Conservation (phyloP, 345 rosid genomes). For the Adansonia digitata region DNA sequence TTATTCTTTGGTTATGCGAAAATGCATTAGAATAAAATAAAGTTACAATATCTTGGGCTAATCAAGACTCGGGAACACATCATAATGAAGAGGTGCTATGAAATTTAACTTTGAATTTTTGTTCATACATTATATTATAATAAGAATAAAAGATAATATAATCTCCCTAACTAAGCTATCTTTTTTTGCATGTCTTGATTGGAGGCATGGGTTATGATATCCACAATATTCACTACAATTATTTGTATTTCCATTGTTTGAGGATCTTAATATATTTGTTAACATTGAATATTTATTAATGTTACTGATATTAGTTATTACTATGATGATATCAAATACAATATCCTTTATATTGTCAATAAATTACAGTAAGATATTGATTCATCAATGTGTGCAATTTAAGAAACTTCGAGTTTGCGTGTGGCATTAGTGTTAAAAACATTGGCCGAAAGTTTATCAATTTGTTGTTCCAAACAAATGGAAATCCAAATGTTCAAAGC, state of each 20-base stretch:
- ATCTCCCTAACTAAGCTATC: not conserved
- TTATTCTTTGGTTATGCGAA: not conserved
- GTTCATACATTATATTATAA: not conserved
- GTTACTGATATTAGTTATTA: not conserved
- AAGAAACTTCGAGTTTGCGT: not conserved
- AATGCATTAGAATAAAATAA: not conserved
- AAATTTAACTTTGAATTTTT: too few species aligned
- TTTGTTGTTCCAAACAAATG: too few species aligned
- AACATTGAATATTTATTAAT: not conserved
- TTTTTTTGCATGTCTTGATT: not conserved
- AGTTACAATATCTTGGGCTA: not conserved
- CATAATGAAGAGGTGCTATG: not conserved
- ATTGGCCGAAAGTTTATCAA: not conserved
- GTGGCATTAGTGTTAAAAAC: not conserved
- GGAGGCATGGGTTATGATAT: not conserved
- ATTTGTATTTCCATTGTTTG: not conserved
- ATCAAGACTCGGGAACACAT: not conserved
- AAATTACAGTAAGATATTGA: not conserved
- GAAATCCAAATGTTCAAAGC: not conserved
- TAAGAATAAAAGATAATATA: not conserved
- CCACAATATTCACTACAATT: not conserved
- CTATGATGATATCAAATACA: not conserved
- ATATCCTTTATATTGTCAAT: not conserved
- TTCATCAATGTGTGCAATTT: not conserved
- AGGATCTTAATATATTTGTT: not conserved